Evolutionary conservation across 192 early-diverging fungal genomes (phyloP), one percentile per base, ranked within the genome.

Genomic region (Cladochytrium replicatum): DNA sequence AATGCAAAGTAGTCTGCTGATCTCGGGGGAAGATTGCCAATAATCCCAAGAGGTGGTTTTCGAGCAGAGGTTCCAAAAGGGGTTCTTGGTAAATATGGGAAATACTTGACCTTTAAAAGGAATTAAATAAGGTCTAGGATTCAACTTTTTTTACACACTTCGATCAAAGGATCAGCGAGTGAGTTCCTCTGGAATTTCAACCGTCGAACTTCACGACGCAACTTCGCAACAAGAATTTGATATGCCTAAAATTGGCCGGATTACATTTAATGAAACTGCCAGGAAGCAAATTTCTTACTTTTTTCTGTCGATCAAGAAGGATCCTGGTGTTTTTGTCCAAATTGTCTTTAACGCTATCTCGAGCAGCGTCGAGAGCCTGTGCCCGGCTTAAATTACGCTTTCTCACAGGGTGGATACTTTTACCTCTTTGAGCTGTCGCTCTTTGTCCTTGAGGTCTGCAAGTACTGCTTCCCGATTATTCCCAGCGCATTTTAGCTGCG

Each of bases 121-220:
- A 28, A 27, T 2, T 2, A 28, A 56, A 59, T 4, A 48, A 58
- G 34, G 29, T 45, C 9, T 41, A 31, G 27, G 3, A 21, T 8
- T 55, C 13, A 6, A n/a, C 17, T 54, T 4, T 13, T 46, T 29
- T 30, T 6, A 56, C 55, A 44, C n/a, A 62, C 61, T 41, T 71
- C 68, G 29, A 71, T 71, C 29, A 71, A 30, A 0, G 68, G 68
- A 48, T 71, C 68, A 9, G 63, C 53, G 5, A 71, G 48, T n/a
- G 63, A 66, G 46, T 67, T 67, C 19, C 62, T 50, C 53, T 71
- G 68, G 42, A 63, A 71, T 37, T 63, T 62, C 7, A 71, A 44
- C 2, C 64, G 56, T 11, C 68, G 68, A 23, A 71, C 42, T 45
- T 71, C 64, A 1, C 64, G 40, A 1, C 64, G 41, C n/a, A 71